Percentiles rank a stretch among this genome's conserved stretches.
Conservation (phyloP, 768 basidiomycete species). For the Gyrodon lividus region DNA sequence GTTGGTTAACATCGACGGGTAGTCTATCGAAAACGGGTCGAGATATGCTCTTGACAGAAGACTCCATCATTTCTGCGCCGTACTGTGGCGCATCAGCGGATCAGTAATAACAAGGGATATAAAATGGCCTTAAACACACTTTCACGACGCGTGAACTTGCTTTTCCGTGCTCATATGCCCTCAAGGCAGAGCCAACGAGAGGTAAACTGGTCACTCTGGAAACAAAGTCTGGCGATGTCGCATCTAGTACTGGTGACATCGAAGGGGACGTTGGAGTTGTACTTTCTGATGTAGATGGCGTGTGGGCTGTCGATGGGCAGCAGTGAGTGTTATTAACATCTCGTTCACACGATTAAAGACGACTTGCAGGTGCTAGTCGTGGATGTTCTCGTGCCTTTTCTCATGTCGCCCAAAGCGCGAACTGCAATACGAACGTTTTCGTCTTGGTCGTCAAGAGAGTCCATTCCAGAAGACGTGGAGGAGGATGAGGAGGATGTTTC, state of each 20-base stretch:
- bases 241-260: conserved; percentile 11
- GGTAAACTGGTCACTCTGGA: conserved; percentile 68
- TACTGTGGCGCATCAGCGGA: conserved; percentile 48
- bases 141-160: conserved; percentile 83
- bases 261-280: conserved; percentile 14
- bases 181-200: conserved; percentile 67
- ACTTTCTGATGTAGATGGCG: conserved; percentile 11
- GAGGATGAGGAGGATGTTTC: conserved; percentile 13
- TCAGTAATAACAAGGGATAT: conserved; percentile 6
- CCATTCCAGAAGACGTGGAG: conserved; percentile 3
- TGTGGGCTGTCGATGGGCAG: neutral
- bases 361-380: conserved; percentile 15
- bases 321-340: neutral
- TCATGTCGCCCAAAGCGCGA: conserved; percentile 75
- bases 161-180: conserved; percentile 81
- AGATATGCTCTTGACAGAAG: conserved; percentile 76
- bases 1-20: conserved; percentile 66
- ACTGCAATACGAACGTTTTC: conserved; percentile 81
- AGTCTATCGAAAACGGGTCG: conserved; percentile 79
- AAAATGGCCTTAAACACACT: conserved; percentile 39
- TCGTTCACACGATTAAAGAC: neutral
- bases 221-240: conserved; percentile 36
- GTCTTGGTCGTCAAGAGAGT: conserved; percentile 52
- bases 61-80: conserved; percentile 86
- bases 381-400: conserved; percentile 40